A percentile compares a stretch with the other conserved stretches of the same genome.
Conservation (phyloP, 441 rosid species). For the Geranium incanum region DNA sequence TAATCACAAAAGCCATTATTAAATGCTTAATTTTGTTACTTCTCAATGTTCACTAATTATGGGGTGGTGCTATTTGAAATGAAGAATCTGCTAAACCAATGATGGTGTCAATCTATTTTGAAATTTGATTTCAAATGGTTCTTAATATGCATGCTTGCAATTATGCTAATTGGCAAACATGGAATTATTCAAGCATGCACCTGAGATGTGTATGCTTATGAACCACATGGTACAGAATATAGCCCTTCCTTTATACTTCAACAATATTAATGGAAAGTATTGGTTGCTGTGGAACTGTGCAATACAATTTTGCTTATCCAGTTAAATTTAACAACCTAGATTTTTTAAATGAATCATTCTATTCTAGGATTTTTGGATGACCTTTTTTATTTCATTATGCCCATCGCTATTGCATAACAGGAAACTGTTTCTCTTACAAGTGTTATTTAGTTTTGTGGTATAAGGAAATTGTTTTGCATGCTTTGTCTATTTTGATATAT, state of each 20-base stretch:
- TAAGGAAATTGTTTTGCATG: neutral
- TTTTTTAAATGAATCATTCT: neutral
- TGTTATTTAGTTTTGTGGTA: neutral
- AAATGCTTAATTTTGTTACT: neutral
- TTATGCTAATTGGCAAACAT: neutral
- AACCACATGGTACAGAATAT: neutral
- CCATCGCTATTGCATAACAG: neutral
- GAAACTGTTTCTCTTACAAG: slow-evolving; percentile 1
- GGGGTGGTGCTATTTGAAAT: neutral
- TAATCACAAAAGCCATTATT: neutral
- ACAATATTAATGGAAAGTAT: too few species aligned
- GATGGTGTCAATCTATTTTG: neutral
- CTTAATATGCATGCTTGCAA: neutral
- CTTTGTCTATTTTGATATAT: neutral
- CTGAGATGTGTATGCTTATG: neutral
- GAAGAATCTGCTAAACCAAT: slow-evolving; percentile 1
- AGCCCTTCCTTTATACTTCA: neutral
- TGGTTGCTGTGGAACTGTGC: too few species aligned
- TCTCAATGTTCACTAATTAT: neutral
- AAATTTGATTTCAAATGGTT: neutral
- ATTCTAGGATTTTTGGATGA: neutral
- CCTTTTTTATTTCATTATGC: neutral
- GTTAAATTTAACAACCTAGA: neutral
- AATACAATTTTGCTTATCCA: neutral
- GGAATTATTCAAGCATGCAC: neutral